Evolutionary conservation across 768 basidiomycete genomes (phyloP).

Genomic region (Lactarius pseudohatsudake): DNA sequence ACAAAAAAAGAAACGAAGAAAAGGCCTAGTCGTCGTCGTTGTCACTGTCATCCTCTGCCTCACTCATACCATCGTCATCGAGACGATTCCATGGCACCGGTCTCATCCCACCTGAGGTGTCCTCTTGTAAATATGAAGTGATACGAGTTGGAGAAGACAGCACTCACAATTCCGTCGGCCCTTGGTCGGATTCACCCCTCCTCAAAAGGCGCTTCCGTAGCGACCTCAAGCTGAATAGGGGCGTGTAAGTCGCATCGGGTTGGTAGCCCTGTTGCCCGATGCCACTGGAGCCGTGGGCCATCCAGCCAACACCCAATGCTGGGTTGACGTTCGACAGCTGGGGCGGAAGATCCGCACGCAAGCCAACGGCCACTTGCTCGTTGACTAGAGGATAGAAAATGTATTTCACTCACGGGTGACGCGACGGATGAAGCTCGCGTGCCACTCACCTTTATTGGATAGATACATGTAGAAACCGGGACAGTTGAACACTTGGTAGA

Average conservation of each 20-base stretch:
- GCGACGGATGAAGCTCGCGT: background rate
- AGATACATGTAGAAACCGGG: constrained; percentile 24
- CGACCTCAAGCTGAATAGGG: constrained; percentile 5
- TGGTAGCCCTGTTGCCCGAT: constrained; percentile 10
- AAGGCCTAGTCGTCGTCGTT: background rate
- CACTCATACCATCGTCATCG: constrained; percentile 16
- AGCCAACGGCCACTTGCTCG: constrained; percentile 10
- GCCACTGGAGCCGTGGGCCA: constrained; percentile 6
- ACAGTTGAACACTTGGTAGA: constrained; percentile 13
- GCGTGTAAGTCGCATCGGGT: constrained; percentile 1
- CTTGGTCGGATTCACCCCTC: background rate
- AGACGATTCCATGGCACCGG: constrained; percentile 16
- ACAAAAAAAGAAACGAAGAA: background rate
- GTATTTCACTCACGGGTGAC: background rate
- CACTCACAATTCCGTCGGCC: constrained; percentile 10
- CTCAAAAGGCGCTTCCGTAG: constrained; percentile 1
- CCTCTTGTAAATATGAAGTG: background rate
- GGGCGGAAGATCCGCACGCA: background rate
- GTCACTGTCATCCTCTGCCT: constrained; percentile 10
- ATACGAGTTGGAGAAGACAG: background rate
- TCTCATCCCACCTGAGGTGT: constrained; percentile 15
- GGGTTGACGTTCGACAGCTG: background rate
- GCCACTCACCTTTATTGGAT: constrained; percentile 10
- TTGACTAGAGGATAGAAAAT: background rate
- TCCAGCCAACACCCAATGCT: background rate